Conservation (phyloP, 352 stramenopile species). For the Phytophthora uliginosa region DNA sequence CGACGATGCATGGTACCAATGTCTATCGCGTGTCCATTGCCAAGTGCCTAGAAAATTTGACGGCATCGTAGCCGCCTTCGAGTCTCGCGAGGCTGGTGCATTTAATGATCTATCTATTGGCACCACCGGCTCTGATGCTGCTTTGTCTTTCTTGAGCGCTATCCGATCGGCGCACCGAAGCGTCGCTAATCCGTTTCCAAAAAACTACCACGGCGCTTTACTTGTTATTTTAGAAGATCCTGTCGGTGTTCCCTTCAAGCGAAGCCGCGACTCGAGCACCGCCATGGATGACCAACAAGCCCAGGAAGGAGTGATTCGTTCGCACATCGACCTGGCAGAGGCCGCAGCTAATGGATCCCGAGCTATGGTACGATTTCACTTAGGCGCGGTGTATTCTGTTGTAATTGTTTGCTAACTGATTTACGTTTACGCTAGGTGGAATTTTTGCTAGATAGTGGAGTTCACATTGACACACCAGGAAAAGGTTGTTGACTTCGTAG, state of each 20-base stretch:
- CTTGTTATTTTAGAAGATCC: slow-evolving; percentile 7
- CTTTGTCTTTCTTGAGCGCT: not conserved
- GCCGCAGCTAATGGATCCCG: slow-evolving; percentile 69
- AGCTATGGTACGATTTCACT: slow-evolving; percentile 50
- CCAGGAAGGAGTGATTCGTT: slow-evolving; percentile 60
- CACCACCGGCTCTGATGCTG: not conserved
- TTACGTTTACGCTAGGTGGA: slow-evolving; percentile 48
- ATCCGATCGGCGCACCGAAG: slow-evolving; percentile 10
- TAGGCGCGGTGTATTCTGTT: not conserved
- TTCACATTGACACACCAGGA: slow-evolving; percentile 58
- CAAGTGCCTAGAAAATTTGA: slow-evolving; percentile 73
- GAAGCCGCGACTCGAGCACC: not conserved
- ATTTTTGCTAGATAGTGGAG: slow-evolving; percentile 65
- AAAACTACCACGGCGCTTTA: not conserved
- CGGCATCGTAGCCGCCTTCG: slow-evolving; percentile 22
- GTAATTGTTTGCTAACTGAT: not conserved
- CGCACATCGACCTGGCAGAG: slow-evolving; percentile 73
- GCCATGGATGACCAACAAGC: slow-evolving; percentile 48
- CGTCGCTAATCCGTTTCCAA: slow-evolving; percentile 32
- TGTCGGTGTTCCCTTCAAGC: not conserved
- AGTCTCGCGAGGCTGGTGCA: not conserved
- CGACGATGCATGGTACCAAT: slow-evolving; percentile 70
- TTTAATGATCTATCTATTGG: slow-evolving; percentile 25
- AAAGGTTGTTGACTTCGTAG: slow-evolving; percentile 39
- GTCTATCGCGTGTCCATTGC: slow-evolving; percentile 73